phyloP scores from a whole-genome alignment of 2,329 filamentous ascomycete species.

The Dactylonectria macrodidyma region DNA sequence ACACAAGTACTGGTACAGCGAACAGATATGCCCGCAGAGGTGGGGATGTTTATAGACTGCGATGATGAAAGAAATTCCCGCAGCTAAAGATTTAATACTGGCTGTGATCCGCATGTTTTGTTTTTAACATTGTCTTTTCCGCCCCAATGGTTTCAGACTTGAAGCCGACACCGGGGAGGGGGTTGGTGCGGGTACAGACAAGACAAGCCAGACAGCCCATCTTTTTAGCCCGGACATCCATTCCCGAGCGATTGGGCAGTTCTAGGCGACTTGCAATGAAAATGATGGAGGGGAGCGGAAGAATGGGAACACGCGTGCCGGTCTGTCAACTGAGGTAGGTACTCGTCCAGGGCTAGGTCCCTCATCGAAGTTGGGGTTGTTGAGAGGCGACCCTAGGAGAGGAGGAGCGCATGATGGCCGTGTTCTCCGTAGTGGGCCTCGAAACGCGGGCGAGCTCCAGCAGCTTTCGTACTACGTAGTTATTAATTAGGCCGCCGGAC shows the following conservation, averaged over 20 bases:
- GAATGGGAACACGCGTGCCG: slow-evolving; percentile 25
- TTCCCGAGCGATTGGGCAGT: slow-evolving; percentile 39
- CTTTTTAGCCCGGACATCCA: slow-evolving; percentile 40
- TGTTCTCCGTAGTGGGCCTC: slow-evolving; percentile 17
- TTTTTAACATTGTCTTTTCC: slow-evolving; percentile 38
- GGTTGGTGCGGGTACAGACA: slow-evolving; percentile 41
- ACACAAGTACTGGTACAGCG: slow-evolving; percentile 20
- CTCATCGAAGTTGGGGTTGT: slow-evolving; percentile 29
- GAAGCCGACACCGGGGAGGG: slow-evolving; percentile 47
- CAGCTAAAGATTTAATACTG: slow-evolving; percentile 28
- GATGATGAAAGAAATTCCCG: slow-evolving; percentile 42
- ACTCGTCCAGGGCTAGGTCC: slow-evolving; percentile 31
- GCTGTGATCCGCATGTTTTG: slow-evolving; percentile 24
- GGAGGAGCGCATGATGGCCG: slow-evolving; percentile 1
- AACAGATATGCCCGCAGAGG: slow-evolving; percentile 21
- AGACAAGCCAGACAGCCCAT: slow-evolving; percentile 28
- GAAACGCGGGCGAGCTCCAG: slow-evolving; percentile 14
- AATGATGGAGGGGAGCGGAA: slow-evolving; percentile 9
- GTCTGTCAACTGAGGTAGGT: slow-evolving; percentile 33
- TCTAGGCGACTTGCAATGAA: slow-evolving; percentile 20
- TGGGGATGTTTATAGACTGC: slow-evolving; percentile 29
- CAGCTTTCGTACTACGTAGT: slow-evolving; percentile 20
- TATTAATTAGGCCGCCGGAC: slow-evolving; percentile 24
- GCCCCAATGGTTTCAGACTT: slow-evolving; percentile 44
- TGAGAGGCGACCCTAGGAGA: slow-evolving; percentile 16